Conservation (phyloP, 2,329 filamentous ascomycete genomes). For the Colletotrichum eleusines region DNA sequence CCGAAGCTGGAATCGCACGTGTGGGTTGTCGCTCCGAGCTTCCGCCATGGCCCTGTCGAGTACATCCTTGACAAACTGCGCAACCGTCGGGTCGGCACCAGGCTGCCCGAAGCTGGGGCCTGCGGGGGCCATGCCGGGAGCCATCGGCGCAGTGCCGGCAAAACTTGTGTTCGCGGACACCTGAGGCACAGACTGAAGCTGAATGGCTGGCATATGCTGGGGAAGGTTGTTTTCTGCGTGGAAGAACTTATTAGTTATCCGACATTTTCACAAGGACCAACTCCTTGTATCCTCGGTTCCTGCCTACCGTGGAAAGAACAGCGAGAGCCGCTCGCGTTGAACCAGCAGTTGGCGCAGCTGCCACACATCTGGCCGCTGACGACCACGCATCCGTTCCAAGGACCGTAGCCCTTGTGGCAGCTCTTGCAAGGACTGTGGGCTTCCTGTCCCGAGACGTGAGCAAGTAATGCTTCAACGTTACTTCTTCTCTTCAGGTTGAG, state of each 20-base stretch:
- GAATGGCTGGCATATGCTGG: constrained; percentile 50
- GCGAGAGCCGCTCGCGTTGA: constrained; percentile 69
- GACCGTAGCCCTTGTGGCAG: constrained; percentile 70
- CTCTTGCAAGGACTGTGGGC: constrained; percentile 67
- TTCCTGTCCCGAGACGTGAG: constrained; percentile 66
- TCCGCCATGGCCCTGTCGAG: constrained; percentile 61
- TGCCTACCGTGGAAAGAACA: constrained; percentile 71
- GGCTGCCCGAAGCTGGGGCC: constrained; percentile 43
- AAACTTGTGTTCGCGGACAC: constrained; percentile 48
- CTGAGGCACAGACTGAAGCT: constrained; percentile 48
- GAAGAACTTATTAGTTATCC: constrained; percentile 8
- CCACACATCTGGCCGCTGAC: constrained; percentile 71
- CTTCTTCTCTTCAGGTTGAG: constrained; percentile 69
- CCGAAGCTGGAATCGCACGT: constrained; percentile 61
- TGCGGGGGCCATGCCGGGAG: constrained; percentile 47
- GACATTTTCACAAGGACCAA: not conserved
- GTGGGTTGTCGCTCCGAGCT: constrained; percentile 57
- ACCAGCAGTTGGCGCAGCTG: constrained; percentile 74
- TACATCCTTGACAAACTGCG: constrained; percentile 53
- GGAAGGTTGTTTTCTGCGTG: constrained; percentile 60
- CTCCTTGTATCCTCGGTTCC: not conserved
- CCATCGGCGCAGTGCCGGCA: constrained; percentile 46
- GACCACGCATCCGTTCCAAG: constrained; percentile 70
- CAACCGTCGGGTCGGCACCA: constrained; percentile 31
- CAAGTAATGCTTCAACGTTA: constrained; percentile 71